These are phyloP conservation scores for Phytophthora litchii DNA, from an alignment of 352 stramenopile species.

Conservation along the genomic window DNA sequence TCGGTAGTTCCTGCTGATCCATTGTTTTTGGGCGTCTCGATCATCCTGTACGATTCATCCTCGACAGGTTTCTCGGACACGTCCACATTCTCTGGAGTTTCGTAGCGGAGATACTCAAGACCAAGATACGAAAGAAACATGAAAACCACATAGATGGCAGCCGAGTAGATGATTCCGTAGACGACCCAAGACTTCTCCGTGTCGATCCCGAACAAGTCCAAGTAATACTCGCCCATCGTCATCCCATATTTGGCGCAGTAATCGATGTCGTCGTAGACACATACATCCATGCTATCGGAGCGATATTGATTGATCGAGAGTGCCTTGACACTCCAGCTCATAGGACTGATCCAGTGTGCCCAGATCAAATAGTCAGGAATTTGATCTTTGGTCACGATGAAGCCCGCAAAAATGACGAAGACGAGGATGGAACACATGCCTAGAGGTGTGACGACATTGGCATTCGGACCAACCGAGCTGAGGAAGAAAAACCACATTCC, in stretches of 20 bases:
- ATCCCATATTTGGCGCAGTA: slow-evolving; percentile 28
- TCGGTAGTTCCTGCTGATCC: neutral
- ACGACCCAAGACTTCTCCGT: slow-evolving; percentile 36
- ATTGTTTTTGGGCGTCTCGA: slow-evolving; percentile 22
- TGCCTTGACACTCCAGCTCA: slow-evolving; percentile 41
- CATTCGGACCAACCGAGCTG: slow-evolving; percentile 23
- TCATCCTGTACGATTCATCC: slow-evolving; percentile 14
- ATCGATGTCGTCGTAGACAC: slow-evolving; percentile 33
- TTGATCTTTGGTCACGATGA: slow-evolving; percentile 41
- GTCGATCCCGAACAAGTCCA: slow-evolving; percentile 35
- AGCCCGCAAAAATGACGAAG: slow-evolving; percentile 50
- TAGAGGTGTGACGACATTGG: slow-evolving; percentile 34
- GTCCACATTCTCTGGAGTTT: slow-evolving; percentile 17
- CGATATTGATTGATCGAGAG: slow-evolving; percentile 44
- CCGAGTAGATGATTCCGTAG: slow-evolving; percentile 20
- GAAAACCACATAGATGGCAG: slow-evolving; percentile 17
- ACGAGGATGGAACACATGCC: slow-evolving; percentile 34
- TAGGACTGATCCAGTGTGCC: slow-evolving; percentile 56
- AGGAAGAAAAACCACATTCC: slow-evolving; percentile 38
- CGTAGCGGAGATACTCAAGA: slow-evolving; percentile 20
- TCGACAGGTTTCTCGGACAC: slow-evolving; percentile 19
- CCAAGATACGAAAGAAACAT: slow-evolving; percentile 19
- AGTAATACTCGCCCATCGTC: slow-evolving; percentile 39
- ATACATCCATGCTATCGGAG: slow-evolving; percentile 23
- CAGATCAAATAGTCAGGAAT: slow-evolving; percentile 52